A percentile compares a stretch with the other conserved stretches of the same genome.
Evolutionary conservation across 164 flowering plant species (phyloP).

Genomic region (Tetrastigma voinierianum): DNA sequence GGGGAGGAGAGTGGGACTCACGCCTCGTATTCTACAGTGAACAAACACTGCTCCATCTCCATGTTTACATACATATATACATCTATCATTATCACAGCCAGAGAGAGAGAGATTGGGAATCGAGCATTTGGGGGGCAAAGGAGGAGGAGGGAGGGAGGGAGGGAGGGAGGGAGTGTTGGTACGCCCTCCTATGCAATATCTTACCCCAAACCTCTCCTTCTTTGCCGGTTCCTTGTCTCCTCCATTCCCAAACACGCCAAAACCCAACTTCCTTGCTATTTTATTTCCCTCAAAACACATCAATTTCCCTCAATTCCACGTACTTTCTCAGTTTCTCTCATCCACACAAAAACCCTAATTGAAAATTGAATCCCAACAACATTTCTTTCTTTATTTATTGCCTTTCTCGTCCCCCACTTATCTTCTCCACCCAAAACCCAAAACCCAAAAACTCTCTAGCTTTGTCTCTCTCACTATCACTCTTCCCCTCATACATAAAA

Average conservation of each 20-base stretch:
- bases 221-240: conserved; percentile 43
- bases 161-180: conserved; percentile 16
- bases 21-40: conserved; percentile 27
- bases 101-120: conserved; percentile 8
- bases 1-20: conserved; percentile 20
- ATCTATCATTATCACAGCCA: conserved; percentile 3
- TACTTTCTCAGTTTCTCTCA: conserved; percentile 12
- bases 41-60: conserved; percentile 14
- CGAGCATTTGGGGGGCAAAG: conserved; percentile 7
- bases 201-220: conserved; percentile 9
- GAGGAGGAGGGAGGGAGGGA: background rate
- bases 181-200: conserved; percentile 31
- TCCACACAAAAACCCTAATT: background rate
- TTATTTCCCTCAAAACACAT: background rate
- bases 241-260: conserved; percentile 27
- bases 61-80: conserved; percentile 5
- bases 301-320: conserved; percentile 20
- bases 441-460: conserved; percentile 6
- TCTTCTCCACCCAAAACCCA: conserved; percentile 19
- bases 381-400: conserved; percentile 15
- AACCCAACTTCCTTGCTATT: background rate
- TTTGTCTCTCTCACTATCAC: conserved; percentile 18
- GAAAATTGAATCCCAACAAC: background rate
- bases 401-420: conserved; percentile 18
- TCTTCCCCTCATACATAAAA: background rate